These are phyloP conservation scores for Xylariales sp. DNA, from an alignment of 2,329 filamentous ascomycete genomes.

Conservation along the genomic window DNA sequence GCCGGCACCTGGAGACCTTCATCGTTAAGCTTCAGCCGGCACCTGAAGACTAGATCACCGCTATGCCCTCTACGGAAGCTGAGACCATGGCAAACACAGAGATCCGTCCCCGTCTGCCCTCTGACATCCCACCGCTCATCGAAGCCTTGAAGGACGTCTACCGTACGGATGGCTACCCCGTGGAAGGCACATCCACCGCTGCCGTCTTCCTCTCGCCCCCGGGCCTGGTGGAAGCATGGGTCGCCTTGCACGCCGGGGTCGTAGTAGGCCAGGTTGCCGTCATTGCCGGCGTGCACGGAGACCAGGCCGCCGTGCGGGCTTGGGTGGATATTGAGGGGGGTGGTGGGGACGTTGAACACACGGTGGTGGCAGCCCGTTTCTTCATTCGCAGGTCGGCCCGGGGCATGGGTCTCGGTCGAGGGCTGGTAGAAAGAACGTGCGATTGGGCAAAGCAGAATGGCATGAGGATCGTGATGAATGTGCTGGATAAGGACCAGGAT, in stretches of 20 bases:
- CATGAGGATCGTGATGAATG: constrained; percentile 4
- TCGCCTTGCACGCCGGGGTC: neutral
- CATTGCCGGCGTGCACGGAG: neutral
- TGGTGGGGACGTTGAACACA: neutral
- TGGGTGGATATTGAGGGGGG: neutral
- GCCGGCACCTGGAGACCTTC: too few relatives aligned
- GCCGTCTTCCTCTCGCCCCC: neutral
- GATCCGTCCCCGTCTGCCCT: constrained; percentile 14
- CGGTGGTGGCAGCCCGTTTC: constrained; percentile 4
- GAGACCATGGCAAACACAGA: neutral
- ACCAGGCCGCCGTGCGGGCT: neutral
- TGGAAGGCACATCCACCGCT: constrained; percentile 9
- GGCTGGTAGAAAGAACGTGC: constrained; percentile 1
- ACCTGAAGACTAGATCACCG: neutral
- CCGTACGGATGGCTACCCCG: constrained; percentile 15
- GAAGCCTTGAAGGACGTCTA: constrained; percentile 14
- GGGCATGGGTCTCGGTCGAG: neutral
- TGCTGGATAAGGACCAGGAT: constrained; percentile 1
- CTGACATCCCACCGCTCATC: constrained; percentile 13
- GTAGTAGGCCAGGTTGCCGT: constrained; percentile 2
- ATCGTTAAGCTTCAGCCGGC: too few relatives aligned
- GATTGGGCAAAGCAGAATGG: neutral
- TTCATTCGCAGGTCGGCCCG: constrained; percentile 1
- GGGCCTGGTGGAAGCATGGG: constrained; percentile 4
- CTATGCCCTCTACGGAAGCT: neutral